Conservation (phyloP, 768 basidiomycete species). For the Suillus subalutaceus region DNA sequence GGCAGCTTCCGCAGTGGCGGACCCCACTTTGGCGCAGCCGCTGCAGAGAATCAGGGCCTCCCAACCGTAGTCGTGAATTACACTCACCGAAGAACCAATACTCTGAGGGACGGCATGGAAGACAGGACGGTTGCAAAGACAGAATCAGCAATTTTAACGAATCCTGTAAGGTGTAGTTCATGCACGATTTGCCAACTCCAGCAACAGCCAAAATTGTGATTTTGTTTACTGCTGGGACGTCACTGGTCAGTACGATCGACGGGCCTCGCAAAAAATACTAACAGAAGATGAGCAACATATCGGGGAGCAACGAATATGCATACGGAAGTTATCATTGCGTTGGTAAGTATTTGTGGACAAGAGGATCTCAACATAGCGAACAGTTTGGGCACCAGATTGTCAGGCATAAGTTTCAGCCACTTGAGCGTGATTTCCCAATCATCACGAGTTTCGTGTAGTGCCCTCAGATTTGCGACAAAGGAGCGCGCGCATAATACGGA, state of each 20-base stretch:
- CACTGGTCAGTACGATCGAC: conserved; percentile 47
- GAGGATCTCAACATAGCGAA: conserved; percentile 52
- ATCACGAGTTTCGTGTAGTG: conserved; percentile 40
- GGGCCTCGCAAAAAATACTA: conserved; percentile 65
- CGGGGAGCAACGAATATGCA: conserved; percentile 15
- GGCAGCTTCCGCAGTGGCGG: conserved; percentile 49
- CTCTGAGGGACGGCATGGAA: conserved; percentile 45
- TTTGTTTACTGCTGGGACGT: conserved; percentile 54
- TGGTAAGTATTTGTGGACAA: conserved; percentile 54
- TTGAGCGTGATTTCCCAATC: conserved; percentile 43
- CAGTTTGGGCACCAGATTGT: conserved; percentile 49
- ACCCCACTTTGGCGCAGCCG: conserved; percentile 60
- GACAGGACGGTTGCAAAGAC: conserved; percentile 53
- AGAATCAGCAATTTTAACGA: conserved; percentile 54
- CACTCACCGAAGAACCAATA: conserved; percentile 57
- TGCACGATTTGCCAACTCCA: conserved; percentile 29
- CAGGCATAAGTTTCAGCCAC: conserved; percentile 53
- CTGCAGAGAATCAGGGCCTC: conserved; percentile 36
- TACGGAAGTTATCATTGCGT: conserved; percentile 60
- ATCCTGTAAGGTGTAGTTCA: conserved; percentile 53
- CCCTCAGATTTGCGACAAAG: conserved; percentile 49
- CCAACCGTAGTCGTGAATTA: not conserved
- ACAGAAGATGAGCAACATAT: conserved; percentile 3
- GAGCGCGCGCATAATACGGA: conserved; percentile 51
- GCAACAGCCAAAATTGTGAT: conserved; percentile 50